A percentile compares a stretch with the other conserved stretches of the same genome.
Evolutionary conservation across 306 rosid species (phyloP).

Genomic region (Prunus mume): DNA sequence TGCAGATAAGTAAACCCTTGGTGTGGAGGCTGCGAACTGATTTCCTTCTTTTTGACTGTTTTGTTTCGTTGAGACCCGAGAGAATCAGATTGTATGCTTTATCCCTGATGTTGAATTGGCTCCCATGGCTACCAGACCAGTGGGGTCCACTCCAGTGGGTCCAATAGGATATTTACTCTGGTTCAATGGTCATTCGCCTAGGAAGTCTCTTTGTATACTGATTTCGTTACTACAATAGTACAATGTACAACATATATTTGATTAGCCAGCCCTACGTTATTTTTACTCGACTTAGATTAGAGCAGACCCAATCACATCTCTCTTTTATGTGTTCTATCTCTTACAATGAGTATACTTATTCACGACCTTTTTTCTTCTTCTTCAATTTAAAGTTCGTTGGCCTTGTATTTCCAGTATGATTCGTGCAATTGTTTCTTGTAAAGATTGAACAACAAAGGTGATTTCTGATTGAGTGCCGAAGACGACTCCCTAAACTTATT

Average conservation of each 20-base stretch:
- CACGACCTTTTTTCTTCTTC: neutral
- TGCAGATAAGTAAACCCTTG: constrained; percentile 5
- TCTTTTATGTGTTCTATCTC: neutral
- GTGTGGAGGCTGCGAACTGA: neutral
- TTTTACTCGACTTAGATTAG: neutral
- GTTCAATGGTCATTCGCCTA: neutral
- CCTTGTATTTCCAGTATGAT: neutral
- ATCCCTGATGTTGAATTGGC: neutral
- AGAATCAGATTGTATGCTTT: neutral
- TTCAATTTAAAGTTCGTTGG: neutral
- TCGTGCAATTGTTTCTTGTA: neutral
- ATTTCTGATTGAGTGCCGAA: neutral
- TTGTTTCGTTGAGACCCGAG: constrained; percentile 4
- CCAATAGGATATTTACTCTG: neutral
- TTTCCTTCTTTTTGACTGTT: neutral
- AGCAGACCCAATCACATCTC: neutral
- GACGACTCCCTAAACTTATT: too few species aligned
- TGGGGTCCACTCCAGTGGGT: neutral
- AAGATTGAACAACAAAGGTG: neutral
- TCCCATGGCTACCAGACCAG: neutral
- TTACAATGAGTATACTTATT: neutral
- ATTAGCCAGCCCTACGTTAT: neutral
- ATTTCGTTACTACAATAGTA: neutral
- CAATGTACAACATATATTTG: constrained; percentile 7
- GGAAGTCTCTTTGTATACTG: constrained; percentile 9